Conservation (phyloP, 139 green algal species). For the Nannochloris sp. region DNA sequence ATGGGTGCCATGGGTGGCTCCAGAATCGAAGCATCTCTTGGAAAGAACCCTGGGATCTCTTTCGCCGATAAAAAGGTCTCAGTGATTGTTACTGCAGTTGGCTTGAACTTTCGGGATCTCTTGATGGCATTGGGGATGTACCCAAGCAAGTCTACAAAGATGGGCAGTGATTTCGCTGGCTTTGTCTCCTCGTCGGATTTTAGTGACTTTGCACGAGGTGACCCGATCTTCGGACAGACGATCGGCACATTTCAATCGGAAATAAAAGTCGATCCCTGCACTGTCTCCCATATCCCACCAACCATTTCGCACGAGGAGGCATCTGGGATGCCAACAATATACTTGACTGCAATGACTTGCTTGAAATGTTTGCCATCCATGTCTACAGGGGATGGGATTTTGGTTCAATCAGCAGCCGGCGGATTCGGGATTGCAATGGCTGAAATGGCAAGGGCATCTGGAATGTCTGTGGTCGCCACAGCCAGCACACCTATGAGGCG, state of each 20-base stretch:
- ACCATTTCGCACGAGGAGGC: slow-evolving; percentile 34
- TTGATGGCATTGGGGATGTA: slow-evolving; percentile 52
- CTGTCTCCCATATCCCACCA: not conserved
- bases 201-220: slow-evolving; percentile 17
- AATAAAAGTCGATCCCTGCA: slow-evolving; percentile 37
- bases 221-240: slow-evolving; percentile 64
- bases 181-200: slow-evolving; percentile 15
- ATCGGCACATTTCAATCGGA: slow-evolving; percentile 50
- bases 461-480: slow-evolving; percentile 34
- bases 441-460: slow-evolving; percentile 32
- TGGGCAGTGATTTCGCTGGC: slow-evolving; percentile 39
- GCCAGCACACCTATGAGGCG: slow-evolving; percentile 46
- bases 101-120: slow-evolving; percentile 47
- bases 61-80: not conserved
- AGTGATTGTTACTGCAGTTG: slow-evolving; percentile 34
- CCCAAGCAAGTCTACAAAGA: slow-evolving; percentile 27
- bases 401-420: slow-evolving; percentile 22
- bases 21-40: too few species aligned
- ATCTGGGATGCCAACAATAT: slow-evolving; percentile 63
- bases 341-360: slow-evolving; percentile 46
- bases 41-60: not conserved
- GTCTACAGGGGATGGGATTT: not conserved
- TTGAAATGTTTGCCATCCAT: not conserved
- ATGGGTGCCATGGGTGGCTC: too few species aligned
- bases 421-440: slow-evolving; percentile 40